Evolutionary conservation across 179 eudicot species (phyloP).

Genomic region (Sideroxylon spinosum): DNA sequence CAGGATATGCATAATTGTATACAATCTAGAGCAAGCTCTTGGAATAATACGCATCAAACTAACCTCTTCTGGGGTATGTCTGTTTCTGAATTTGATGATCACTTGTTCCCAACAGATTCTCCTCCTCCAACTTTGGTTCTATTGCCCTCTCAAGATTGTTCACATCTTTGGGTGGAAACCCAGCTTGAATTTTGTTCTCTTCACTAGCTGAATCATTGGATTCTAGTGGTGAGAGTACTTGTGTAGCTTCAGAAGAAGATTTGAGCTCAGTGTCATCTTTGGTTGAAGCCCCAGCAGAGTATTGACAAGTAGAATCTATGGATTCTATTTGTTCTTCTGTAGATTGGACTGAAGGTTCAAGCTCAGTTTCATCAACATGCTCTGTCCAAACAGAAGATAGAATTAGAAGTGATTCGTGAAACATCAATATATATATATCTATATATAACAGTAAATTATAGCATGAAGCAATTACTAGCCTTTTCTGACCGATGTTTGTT

Average conservation of each 20-base stretch:
- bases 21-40: not conserved
- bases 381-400: not conserved
- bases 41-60: not conserved
- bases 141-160: not conserved
- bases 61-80: not conserved
- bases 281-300: too few relatives aligned
- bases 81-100: conserved; percentile 4
- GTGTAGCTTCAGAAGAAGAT: not conserved
- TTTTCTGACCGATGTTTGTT: not conserved
- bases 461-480: conserved; percentile 11
- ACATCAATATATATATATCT: not conserved
- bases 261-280: conserved; percentile 3
- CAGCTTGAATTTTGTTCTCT: not conserved
- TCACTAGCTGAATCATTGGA: not conserved
- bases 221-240: not conserved
- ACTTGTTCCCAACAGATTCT: conserved; percentile 2
- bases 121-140: conserved; percentile 12
- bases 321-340: too few relatives aligned
- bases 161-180: conserved; percentile 1
- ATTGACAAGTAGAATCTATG: not conserved
- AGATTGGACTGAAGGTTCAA: too few relatives aligned
- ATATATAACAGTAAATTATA: not conserved
- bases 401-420: not conserved
- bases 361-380: not conserved
- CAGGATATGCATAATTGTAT: too few relatives aligned